Evolutionary conservation across 1,139 yeast genomes (phyloP).

Genomic region (Nakaseomyces sp.): DNA sequence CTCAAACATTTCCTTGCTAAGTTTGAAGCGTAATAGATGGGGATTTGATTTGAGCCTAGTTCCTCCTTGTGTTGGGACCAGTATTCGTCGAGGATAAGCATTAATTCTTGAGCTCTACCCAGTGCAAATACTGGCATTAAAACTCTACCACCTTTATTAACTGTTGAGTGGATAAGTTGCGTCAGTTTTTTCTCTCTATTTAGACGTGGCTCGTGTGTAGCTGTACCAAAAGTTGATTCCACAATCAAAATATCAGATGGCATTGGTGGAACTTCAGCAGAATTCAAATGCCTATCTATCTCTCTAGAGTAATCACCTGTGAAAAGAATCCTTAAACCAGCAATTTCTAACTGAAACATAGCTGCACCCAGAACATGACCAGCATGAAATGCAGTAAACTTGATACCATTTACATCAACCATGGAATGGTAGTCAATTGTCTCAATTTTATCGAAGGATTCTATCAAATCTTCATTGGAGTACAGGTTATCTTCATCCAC

Average conservation of each 20-base stretch:
- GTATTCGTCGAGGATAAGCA: conserved; percentile 84
- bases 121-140: conserved; percentile 90
- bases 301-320: conserved; percentile 97
- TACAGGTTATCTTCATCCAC: conserved; percentile 48
- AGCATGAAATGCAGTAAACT: conserved; percentile 97
- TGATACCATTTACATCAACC: conserved; percentile 74
- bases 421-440: conserved; percentile 95
- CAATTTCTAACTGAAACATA: conserved; percentile 91
- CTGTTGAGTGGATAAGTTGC: conserved; percentile 71
- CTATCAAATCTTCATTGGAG: conserved; percentile 82
- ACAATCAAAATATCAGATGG: conserved; percentile 86
- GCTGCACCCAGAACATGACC: conserved; percentile 99
- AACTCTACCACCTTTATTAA: conserved; percentile 85
- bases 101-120: conserved; percentile 91
- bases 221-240: conserved; percentile 96
- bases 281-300: conserved; percentile 87
- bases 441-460: conserved; percentile 83
- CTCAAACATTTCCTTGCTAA: conserved; percentile 95
- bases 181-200: conserved; percentile 81
- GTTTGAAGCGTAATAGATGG: conserved; percentile 77
- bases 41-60: conserved; percentile 66
- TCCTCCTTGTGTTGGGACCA: conserved; percentile 78
- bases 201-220: conserved; percentile 84
- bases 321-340: conserved; percentile 78
- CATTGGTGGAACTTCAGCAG: conserved; percentile 88